A percentile compares a stretch with the other conserved stretches of the same genome.
These are phyloP conservation scores for Diaporthe sp. DNA, from an alignment of 2,329 filamentous ascomycete species.

Conservation along the genomic window DNA sequence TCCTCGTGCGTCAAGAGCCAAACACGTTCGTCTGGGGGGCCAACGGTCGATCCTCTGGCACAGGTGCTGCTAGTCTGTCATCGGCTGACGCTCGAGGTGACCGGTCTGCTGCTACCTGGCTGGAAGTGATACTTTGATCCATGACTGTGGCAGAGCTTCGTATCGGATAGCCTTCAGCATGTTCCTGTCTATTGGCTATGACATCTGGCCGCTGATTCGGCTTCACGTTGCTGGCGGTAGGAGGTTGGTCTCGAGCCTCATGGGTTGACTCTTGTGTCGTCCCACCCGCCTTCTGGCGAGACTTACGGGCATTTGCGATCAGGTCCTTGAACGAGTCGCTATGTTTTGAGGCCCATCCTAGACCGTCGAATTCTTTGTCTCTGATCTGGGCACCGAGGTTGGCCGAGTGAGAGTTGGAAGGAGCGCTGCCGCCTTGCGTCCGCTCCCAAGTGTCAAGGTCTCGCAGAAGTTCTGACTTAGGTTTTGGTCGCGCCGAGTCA, in stretches of 20 bases:
- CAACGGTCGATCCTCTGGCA: background rate
- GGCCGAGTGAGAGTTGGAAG: constrained; percentile 49
- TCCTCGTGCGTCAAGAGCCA: constrained; percentile 8
- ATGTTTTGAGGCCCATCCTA: constrained; percentile 79
- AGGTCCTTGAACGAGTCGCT: constrained; percentile 80
- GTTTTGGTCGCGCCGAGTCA: constrained; percentile 80
- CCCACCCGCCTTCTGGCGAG: constrained; percentile 44
- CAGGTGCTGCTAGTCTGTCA: background rate
- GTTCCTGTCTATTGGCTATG: background rate
- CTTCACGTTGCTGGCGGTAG: background rate
- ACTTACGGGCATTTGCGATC: constrained; percentile 77
- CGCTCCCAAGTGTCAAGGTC: constrained; percentile 91
- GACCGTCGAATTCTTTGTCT: constrained; percentile 88
- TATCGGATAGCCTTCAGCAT: background rate
- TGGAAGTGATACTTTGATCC: background rate
- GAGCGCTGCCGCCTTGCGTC: constrained; percentile 75
- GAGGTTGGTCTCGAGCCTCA: background rate
- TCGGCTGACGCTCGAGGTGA: background rate
- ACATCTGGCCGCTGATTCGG: background rate
- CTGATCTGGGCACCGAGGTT: constrained; percentile 68
- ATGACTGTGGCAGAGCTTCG: background rate
- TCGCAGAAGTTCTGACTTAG: constrained; percentile 75
- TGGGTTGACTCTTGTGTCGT: background rate
- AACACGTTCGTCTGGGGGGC: background rate
- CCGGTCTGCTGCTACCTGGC: background rate